Percentiles rank a stretch among this genome's conserved stretches.
Evolutionary conservation across 2,329 filamentous ascomycete genomes (phyloP).

Genomic region (Podosphaera fusca): DNA sequence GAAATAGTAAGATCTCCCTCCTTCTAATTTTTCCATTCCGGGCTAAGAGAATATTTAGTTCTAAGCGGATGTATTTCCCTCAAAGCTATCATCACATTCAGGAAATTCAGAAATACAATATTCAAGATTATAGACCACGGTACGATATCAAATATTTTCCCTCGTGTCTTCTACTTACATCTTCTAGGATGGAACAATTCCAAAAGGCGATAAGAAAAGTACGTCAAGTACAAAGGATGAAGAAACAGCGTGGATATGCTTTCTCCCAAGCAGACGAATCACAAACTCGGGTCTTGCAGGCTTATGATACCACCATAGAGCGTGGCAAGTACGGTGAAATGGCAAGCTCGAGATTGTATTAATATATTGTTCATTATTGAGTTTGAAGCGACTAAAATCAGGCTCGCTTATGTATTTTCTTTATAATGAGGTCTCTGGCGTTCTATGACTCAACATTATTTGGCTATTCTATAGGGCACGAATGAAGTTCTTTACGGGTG

Average conservation of each 20-base stretch:
- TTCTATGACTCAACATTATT: background rate
- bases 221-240: conserved; percentile 93
- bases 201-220: conserved; percentile 98
- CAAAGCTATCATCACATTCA: conserved; percentile 96
- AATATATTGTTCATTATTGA: background rate
- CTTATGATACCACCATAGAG: conserved; percentile 87
- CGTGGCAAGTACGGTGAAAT: conserved; percentile 91
- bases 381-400: background rate
- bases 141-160: conserved; percentile 22
- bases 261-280: conserved; percentile 95
- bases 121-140: conserved; percentile 93
- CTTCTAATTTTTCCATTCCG: background rate
- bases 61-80: conserved; percentile 89
- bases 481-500: background rate
- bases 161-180: conserved; percentile 7
- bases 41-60: conserved; percentile 18
- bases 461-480: background rate
- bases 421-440: background rate
- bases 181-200: conserved; percentile 88
- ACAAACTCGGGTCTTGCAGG: conserved; percentile 83
- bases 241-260: conserved; percentile 93
- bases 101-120: conserved; percentile 99
- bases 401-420: background rate
- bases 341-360: conserved; percentile 19
- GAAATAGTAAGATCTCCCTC: conserved; percentile 47